Percentiles rank a stretch among this genome's conserved stretches.
Conservation (phyloP, 257 asterid genomes). For the Capsicum rhomboideum region DNA sequence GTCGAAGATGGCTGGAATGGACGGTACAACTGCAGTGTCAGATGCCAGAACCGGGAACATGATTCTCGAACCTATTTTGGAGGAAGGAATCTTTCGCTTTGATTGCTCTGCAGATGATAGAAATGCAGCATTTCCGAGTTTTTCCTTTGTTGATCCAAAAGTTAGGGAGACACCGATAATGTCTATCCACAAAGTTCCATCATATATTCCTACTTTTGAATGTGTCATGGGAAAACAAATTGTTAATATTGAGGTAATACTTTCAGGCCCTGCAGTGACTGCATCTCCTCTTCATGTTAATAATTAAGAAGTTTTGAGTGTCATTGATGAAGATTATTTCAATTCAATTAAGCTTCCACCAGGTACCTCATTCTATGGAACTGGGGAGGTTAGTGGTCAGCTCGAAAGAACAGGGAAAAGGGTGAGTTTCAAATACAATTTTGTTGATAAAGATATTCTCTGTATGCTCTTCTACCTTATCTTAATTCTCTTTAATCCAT, state of each 20-base stretch:
- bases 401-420: conserved; percentile 93
- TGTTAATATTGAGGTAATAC: conserved; percentile 57
- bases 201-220: conserved; percentile 61
- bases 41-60: conserved; percentile 50
- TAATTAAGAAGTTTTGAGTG: not conserved
- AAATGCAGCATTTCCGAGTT: conserved; percentile 68
- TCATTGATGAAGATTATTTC: conserved; percentile 11
- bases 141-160: conserved; percentile 52
- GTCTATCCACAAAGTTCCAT: conserved; percentile 33
- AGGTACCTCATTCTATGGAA: conserved; percentile 86
- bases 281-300: not conserved
- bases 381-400: conserved; percentile 90
- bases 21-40: conserved; percentile 16
- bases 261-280: not conserved
- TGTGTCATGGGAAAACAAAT: conserved; percentile 55
- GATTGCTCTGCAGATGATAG: conserved; percentile 81
- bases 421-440: conserved; percentile 30
- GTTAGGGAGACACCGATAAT: conserved; percentile 65
- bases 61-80: conserved; percentile 79
- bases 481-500: not conserved
- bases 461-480: not conserved
- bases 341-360: conserved; percentile 55
- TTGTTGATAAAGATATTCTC: not conserved
- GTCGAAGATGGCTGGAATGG: conserved; percentile 53
- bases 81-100: conserved; percentile 83